Evolutionary conservation across 805 yeast species (phyloP).

Genomic region (Saccharomycopsis lassenensis): DNA sequence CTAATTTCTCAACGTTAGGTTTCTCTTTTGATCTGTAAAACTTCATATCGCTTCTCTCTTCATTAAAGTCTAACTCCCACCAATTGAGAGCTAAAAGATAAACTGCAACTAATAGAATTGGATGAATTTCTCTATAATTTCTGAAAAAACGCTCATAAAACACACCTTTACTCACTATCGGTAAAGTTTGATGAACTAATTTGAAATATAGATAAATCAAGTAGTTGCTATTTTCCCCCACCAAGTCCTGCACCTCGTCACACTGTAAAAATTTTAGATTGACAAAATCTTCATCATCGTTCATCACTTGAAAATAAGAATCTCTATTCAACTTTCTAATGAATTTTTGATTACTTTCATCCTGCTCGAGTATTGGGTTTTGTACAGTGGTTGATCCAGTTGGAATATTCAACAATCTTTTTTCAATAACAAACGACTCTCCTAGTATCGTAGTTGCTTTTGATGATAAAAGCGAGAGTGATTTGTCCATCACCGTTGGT

Average conservation of each 20-base stretch:
- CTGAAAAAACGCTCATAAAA: conserved; percentile 23
- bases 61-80: conserved; percentile 19
- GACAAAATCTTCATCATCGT: conserved; percentile 22
- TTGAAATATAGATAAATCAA: conserved; percentile 22
- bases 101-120: conserved; percentile 22
- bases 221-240: conserved; percentile 20
- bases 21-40: conserved; percentile 7
- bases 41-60: conserved; percentile 15
- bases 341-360: conserved; percentile 13
- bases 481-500: conserved; percentile 23
- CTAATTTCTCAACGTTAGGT: conserved; percentile 22
- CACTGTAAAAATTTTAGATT: conserved; percentile 22
- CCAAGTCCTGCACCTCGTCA: conserved; percentile 23
- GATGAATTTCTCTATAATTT: conserved; percentile 24
- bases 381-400: conserved; percentile 11
- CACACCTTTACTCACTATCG: conserved; percentile 22
- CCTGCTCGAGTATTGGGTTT: conserved; percentile 3
- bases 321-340: conserved; percentile 22
- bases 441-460: conserved; percentile 23
- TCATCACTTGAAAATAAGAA: conserved; percentile 20
- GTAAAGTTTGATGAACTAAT: conserved; percentile 22
- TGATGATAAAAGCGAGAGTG: conserved; percentile 23
- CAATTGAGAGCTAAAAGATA: conserved; percentile 23
- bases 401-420: conserved; percentile 19
- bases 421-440: conserved; percentile 22